Evolutionary conservation across 306 rosid genomes (phyloP).

Genomic region (Cajanus cajan): DNA sequence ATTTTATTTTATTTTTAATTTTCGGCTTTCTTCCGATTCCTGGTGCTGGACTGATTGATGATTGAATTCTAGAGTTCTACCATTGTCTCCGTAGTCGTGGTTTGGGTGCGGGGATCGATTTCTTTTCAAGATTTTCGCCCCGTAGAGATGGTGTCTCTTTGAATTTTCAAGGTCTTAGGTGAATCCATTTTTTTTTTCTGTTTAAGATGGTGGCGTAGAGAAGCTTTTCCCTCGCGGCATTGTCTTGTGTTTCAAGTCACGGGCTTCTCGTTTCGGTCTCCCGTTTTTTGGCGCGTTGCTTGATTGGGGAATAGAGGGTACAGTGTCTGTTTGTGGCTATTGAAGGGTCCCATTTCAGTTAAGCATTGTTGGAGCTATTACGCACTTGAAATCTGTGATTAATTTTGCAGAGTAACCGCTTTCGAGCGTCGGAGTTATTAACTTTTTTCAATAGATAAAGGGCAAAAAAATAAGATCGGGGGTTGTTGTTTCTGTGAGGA

Average conservation of each 20-base stretch:
- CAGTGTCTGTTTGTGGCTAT: background rate
- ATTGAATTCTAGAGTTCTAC: slow-evolving; percentile 25
- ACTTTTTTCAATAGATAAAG: background rate
- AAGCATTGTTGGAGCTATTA: slow-evolving; percentile 32
- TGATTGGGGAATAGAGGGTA: slow-evolving; percentile 14
- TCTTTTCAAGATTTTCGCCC: background rate
- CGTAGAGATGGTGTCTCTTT: slow-evolving; percentile 42
- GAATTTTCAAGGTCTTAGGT: slow-evolving; percentile 43
- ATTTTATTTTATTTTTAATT: background rate
- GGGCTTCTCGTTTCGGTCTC: slow-evolving; percentile 6
- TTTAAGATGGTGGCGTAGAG: slow-evolving; percentile 60
- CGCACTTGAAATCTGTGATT: slow-evolving; percentile 19
- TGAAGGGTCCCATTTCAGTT: background rate
- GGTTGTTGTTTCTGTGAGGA: background rate
- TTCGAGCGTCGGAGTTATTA: background rate
- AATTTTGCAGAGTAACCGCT: slow-evolving; percentile 30
- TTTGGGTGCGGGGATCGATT: slow-evolving; percentile 21
- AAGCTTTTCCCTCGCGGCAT: slow-evolving; percentile 32
- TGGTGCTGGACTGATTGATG: slow-evolving; percentile 35
- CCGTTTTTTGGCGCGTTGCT: slow-evolving; percentile 17
- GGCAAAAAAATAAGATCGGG: background rate
- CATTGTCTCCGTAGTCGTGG: slow-evolving; percentile 22
- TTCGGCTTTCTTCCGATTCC: background rate
- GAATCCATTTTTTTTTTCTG: slow-evolving; percentile 55
- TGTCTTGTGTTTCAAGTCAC: slow-evolving; percentile 28